phyloP scores from a whole-genome alignment of 2,329 filamentous ascomycete genomes.

The Pseudocercospora pini-densiflorae region DNA sequence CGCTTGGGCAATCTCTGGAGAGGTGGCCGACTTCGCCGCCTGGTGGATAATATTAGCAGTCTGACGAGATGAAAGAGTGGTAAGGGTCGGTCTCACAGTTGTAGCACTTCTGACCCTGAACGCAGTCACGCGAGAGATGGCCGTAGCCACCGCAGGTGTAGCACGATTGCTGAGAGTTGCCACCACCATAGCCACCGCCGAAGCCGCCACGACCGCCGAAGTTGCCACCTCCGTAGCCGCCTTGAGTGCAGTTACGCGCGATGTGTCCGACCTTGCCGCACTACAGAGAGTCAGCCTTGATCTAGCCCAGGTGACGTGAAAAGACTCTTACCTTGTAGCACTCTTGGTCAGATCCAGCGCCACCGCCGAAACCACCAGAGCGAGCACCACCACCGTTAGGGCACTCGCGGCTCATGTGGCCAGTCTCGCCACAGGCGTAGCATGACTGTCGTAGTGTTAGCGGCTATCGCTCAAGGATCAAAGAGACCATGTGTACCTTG shows the following conservation, averaged over 20 bases:
- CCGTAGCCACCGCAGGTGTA: slow-evolving; percentile 98
- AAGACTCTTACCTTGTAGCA: slow-evolving; percentile 41
- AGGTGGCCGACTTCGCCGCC: slow-evolving; percentile 88
- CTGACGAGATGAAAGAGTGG: background rate
- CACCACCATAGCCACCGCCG: slow-evolving; percentile 50
- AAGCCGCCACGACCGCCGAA: slow-evolving; percentile 50
- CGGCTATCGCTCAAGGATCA: slow-evolving; percentile 35
- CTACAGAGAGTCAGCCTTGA: slow-evolving; percentile 79
- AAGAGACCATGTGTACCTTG: slow-evolving; percentile 59
- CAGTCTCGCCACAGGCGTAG: slow-evolving; percentile 75
- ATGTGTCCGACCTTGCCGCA: slow-evolving; percentile 97
- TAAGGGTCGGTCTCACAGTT: slow-evolving; percentile 69
- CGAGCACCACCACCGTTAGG: slow-evolving; percentile 53
- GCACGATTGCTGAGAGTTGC: slow-evolving; percentile 74
- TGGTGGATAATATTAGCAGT: slow-evolving; percentile 38
- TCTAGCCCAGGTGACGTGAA: background rate
- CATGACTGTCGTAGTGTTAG: slow-evolving; percentile 41
- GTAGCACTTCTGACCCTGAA: slow-evolving; percentile 99
- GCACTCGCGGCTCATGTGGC: slow-evolving; percentile 92
- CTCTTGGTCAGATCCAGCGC: slow-evolving; percentile 45
- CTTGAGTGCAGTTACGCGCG: slow-evolving; percentile 83
- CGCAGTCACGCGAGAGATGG: slow-evolving; percentile 89
- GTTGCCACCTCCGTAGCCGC: slow-evolving; percentile 55
- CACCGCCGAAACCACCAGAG: slow-evolving; percentile 43
- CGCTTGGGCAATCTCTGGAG: slow-evolving; percentile 93